Percentiles rank a stretch among this genome's conserved stretches.
Conservation (phyloP, 2,329 filamentous ascomycete genomes). For the Elsinoe australis region DNA sequence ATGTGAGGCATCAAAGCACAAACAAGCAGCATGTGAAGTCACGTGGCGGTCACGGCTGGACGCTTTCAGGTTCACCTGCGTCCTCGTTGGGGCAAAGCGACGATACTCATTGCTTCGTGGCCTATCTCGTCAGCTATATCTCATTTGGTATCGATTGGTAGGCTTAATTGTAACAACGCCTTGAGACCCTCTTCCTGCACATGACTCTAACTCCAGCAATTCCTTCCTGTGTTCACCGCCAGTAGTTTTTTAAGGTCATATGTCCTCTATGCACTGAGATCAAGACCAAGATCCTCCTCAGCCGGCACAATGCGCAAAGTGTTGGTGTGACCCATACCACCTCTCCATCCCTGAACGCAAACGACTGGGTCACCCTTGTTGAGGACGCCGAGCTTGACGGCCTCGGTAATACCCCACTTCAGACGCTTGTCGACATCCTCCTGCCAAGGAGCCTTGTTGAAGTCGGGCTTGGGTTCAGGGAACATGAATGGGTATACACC, state of each 20-base stretch:
- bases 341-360: slow-evolving; percentile 85
- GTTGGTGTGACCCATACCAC: slow-evolving; percentile 87
- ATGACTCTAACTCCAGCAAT: not conserved
- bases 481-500: slow-evolving; percentile 98
- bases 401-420: slow-evolving; percentile 90
- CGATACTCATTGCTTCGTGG: not conserved
- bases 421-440: slow-evolving; percentile 96
- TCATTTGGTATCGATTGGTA: not conserved
- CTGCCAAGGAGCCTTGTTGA: slow-evolving; percentile 89
- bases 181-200: not conserved
- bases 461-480: slow-evolving; percentile 88
- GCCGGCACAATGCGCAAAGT: slow-evolving; percentile 53
- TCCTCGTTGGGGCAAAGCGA: too few relatives aligned
- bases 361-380: slow-evolving; percentile 66
- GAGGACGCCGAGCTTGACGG: slow-evolving; percentile 72
- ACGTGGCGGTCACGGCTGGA: too few relatives aligned
- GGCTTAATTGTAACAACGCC: not conserved
- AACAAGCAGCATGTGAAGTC: too few relatives aligned
- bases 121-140: not conserved
- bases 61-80: too few relatives aligned
- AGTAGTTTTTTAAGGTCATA: too few relatives aligned
- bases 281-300: slow-evolving; percentile 43
- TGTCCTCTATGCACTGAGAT: slow-evolving; percentile 37
- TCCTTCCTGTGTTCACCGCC: too few relatives aligned
- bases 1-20: too few relatives aligned